Evolutionary conservation across 2,329 filamentous ascomycete species (phyloP), one percentile per base, ranked within the genome.

Genomic region (Leptosphaerulina australis): DNA sequence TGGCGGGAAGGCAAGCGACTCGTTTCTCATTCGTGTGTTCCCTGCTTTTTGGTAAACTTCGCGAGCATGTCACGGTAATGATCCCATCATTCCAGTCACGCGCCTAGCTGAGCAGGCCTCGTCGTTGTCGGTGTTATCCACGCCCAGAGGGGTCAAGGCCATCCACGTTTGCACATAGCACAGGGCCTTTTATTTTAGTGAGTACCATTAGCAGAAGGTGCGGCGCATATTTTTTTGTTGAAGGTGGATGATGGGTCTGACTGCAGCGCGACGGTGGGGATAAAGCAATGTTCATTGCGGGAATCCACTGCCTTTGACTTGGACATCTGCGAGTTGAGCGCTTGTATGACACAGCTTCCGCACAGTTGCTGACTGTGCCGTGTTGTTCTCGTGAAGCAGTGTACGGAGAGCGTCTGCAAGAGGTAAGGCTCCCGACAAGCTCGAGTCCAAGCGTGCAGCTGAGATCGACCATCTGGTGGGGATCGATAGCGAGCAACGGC

Each of bases 381-480:
- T 44, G 51, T 38, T 50, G 49, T 55, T 55, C 44, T 61, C 45
- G 46, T 45, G 50, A 56, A 56, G 47, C 41, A 26, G 39, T 28
- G 22, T 36, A 39, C 58, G 63, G 60, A 53, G 38, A 15, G 17
- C 12, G n/a, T n/a, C 51, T 29, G 40, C 29, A 59, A 44, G 31
- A 10, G 48, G 60, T 33, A 39, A 65, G 61, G 62, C 48, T 38
- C 35, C 34, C 45, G 50, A 50, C 34, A 14, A 25, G 33, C 37
- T 44, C 55, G 54, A 44, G 51, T 35, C 47, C 36, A 31, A 53
- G 49, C 49, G 29, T 29, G 15, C 17, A 43, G 43, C 55, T 34
- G 45, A 35, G 59, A 70, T 69, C 64, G 64, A 45, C 56, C 49
- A 58, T 63, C 56, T 55, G 50, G 41, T 35, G 49, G 48, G 39